Base-by-base conservation (phyloP, 345 rosid species). In the Melaleuca alternifolia region DNA sequence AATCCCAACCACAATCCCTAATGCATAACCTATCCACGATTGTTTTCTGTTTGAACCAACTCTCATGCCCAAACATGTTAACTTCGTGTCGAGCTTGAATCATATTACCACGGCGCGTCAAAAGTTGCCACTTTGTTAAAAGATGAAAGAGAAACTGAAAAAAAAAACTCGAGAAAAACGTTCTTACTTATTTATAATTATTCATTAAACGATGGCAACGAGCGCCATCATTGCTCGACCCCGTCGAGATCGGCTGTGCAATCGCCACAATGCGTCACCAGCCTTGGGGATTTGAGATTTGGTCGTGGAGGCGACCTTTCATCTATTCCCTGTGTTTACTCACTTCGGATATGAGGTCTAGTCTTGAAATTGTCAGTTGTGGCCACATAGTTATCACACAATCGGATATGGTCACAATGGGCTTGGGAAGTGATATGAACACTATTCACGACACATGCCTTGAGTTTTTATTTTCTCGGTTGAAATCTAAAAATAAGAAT, bases 351-450 rank as follows among this genome's bases (percentile, higher is more conserved):
- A 16, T 14, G 46, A 65, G 11, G 33, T 65, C 1, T 65, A 33
- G 11, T 65, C 23, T 65, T 15, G 46, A 65, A 15, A 65, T 10
- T 23, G 37, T 30, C 1, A 65, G 2, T 30, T 3, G 11, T 0
- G 5, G 1, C 46, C 77, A 33, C 6, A 18, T 0, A 1, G 21
- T 10, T 62, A 41, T 62, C 1, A 2, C 37, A 37, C 0, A 23
- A 33, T 41, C 0, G 0, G 0, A 65, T 2, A 11, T 37, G 77
- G 24, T 33, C 77, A 33, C 11, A 33, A 18, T 0, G 3, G 0
- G 12, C 23, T 65, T 65, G 23, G 77, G 11, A 21, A 15, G 11
- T 59, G 37, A 59, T 12, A 33, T 6, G 71, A 59, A 13, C 37
- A 59, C 71, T n/a, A 59, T n/a, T n/a, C n/a, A 6, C 1, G 8